Evolutionary conservation across 805 yeast species (phyloP).

Genomic region (Candida endomychidarum): DNA sequence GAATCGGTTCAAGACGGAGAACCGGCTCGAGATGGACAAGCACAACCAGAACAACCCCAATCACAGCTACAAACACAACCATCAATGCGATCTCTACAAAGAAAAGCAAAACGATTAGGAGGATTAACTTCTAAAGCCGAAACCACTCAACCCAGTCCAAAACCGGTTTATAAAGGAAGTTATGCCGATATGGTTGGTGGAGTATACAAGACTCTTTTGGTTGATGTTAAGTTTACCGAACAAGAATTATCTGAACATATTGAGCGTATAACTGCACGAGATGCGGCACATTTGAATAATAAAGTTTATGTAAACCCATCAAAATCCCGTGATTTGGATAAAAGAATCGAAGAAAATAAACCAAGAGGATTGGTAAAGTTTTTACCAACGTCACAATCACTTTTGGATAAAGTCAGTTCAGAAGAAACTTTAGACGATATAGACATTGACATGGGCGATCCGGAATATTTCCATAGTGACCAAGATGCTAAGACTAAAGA

Average conservation of each 20-base stretch:
- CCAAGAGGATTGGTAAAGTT: constrained; percentile 50
- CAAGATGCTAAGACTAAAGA: constrained; percentile 65
- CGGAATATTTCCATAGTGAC: constrained; percentile 64
- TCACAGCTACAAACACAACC: neutral
- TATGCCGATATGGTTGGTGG: constrained; percentile 1
- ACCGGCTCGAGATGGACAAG: neutral
- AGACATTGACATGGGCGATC: constrained; percentile 70
- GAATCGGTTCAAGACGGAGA: no score
- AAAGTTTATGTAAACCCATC: constrained; percentile 9
- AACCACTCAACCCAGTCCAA: no score
- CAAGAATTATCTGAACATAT: constrained; percentile 19
- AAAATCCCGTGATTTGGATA: constrained; percentile 13
- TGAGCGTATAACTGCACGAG: constrained; percentile 15
- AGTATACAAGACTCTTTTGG: constrained; percentile 18
- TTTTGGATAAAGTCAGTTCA: constrained; percentile 54
- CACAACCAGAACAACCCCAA: constrained; percentile 11
- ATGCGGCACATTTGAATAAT: constrained; percentile 10
- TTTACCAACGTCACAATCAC: constrained; percentile 58
- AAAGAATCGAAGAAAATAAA: constrained; percentile 25
- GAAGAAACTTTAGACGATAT: constrained; percentile 58
- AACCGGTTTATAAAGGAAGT: neutral
- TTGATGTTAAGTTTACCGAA: constrained; percentile 24
- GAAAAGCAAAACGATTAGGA: constrained; percentile 10
- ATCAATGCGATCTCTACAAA: no score
- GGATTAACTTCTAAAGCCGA: neutral